Percentiles rank a stretch among this genome's conserved stretches.
phyloP scores from a whole-genome alignment of 2,329 filamentous ascomycete species.

The Ascochyta viciae-villosae region DNA sequence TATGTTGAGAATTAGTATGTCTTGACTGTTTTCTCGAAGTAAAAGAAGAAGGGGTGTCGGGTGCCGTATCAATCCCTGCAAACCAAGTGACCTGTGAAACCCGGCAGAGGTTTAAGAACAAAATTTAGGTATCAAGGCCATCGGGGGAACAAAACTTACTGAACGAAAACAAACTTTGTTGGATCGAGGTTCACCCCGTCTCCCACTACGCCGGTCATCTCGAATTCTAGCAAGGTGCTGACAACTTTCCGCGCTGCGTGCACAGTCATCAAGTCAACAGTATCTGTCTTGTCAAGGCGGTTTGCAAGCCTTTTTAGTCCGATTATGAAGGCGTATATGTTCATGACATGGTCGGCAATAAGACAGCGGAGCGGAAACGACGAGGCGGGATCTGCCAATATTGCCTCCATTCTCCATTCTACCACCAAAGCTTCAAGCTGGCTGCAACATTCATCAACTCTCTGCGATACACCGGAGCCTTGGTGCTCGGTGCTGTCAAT shows the following conservation, averaged over 20 bases:
- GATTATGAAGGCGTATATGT: slow-evolving; percentile 34
- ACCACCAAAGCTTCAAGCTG: slow-evolving; percentile 27
- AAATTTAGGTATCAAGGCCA: not conserved
- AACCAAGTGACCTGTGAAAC: not conserved
- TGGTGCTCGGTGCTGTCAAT: slow-evolving; percentile 21
- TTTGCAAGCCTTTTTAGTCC: slow-evolving; percentile 31
- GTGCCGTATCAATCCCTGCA: not conserved
- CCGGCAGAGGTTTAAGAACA: not conserved
- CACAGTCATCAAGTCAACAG: slow-evolving; percentile 25
- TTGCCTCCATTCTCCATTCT: slow-evolving; percentile 31
- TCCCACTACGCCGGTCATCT: not conserved
- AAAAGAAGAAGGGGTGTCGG: not conserved
- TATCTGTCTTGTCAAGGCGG: not conserved
- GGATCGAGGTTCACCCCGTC: not conserved
- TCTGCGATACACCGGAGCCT: slow-evolving; percentile 2
- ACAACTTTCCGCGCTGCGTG: slow-evolving; percentile 35
- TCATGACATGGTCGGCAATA: slow-evolving; percentile 36
- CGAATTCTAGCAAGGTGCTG: slow-evolving; percentile 30
- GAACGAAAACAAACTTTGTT: slow-evolving; percentile 22
- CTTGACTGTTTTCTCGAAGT: not conserved
- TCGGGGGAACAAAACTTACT: slow-evolving; percentile 23
- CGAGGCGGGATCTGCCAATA: slow-evolving; percentile 15
- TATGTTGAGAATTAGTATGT: not conserved
- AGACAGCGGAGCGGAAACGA: slow-evolving; percentile 21
- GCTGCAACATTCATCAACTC: slow-evolving; percentile 27